These are phyloP conservation scores for Suillus discolor DNA, from an alignment of 768 basidiomycete species.

Conservation along the genomic window DNA sequence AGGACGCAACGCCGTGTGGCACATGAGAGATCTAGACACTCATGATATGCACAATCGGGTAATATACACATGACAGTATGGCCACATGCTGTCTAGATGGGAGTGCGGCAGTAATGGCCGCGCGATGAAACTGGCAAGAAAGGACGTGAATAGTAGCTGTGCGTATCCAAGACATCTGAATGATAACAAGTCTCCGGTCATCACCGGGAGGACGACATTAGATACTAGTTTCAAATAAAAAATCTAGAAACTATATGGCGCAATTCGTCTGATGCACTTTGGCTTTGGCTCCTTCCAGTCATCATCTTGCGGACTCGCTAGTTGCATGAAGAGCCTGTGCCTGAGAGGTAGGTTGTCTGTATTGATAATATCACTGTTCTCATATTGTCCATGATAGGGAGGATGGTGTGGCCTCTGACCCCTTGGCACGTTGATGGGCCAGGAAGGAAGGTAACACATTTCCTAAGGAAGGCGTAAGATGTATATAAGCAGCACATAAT, in stretches of 20 bases:
- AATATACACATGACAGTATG: neutral
- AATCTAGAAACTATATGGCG: constrained; percentile 2
- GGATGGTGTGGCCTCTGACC: neutral
- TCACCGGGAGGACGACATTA: neutral
- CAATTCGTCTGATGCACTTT: constrained; percentile 14
- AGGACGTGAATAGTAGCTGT: neutral
- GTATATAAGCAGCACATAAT: neutral
- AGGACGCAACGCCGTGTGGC: neutral
- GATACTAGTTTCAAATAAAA: neutral
- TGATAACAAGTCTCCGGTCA: neutral
- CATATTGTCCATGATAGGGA: neutral
- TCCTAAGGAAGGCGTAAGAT: neutral
- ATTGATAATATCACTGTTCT: neutral
- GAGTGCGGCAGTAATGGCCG: neutral
- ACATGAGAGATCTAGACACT: neutral
- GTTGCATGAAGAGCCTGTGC: neutral
- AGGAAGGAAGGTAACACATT: constrained; percentile 13
- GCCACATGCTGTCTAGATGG: neutral
- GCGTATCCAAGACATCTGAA: neutral
- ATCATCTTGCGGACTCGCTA: constrained; percentile 1
- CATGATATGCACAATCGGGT: neutral
- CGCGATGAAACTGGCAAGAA: neutral
- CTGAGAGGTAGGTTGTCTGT: neutral
- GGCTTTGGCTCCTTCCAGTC: constrained; percentile 12
- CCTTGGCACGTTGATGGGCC: neutral